These are phyloP conservation scores for Hibiscus trionum DNA, from an alignment of 345 rosid species.

Conservation along the genomic window DNA sequence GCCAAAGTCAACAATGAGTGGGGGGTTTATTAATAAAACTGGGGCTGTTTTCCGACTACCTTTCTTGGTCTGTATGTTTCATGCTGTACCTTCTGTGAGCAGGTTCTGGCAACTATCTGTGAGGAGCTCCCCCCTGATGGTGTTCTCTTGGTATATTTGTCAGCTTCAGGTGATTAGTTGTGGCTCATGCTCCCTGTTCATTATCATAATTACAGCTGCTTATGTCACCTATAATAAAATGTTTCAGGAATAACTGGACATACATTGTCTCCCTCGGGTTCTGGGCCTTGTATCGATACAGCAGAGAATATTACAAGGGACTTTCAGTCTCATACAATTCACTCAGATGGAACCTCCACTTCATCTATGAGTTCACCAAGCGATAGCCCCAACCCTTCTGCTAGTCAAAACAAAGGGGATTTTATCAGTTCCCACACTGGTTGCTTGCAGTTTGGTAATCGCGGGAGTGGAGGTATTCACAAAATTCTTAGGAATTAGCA, in stretches of 20 bases:
- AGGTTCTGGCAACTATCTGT: slow-evolving; percentile 82
- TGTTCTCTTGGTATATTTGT: slow-evolving; percentile 69
- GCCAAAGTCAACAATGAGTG: not conserved
- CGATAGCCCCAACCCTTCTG: slow-evolving; percentile 31
- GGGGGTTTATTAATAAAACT: not conserved
- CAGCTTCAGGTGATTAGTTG: slow-evolving; percentile 65
- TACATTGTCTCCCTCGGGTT: slow-evolving; percentile 33
- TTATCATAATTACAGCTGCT: slow-evolving; percentile 12
- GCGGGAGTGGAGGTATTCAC: slow-evolving; percentile 68
- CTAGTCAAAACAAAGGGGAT: slow-evolving; percentile 43
- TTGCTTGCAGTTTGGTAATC: slow-evolving; percentile 71
- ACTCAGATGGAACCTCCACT: slow-evolving; percentile 38
- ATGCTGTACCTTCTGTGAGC: slow-evolving; percentile 16
- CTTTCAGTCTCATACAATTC: slow-evolving; percentile 38
- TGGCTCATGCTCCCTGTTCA: not conserved
- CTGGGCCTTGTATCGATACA: slow-evolving; percentile 35
- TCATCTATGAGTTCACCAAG: slow-evolving; percentile 32
- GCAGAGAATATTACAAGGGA: slow-evolving; percentile 42
- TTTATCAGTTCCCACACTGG: slow-evolving; percentile 19
- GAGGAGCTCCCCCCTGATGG: slow-evolving; percentile 88
- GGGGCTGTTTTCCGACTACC: not conserved
- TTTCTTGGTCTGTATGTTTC: slow-evolving; percentile 1
- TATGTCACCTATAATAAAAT: slow-evolving; percentile 21
- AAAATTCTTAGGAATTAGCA: not conserved
- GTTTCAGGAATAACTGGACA: slow-evolving; percentile 47